Evolutionary conservation across 2,329 filamentous ascomycete species (phyloP), one percentile per base, ranked within the genome.

Genomic region (Exophiala lecanii-corni): DNA sequence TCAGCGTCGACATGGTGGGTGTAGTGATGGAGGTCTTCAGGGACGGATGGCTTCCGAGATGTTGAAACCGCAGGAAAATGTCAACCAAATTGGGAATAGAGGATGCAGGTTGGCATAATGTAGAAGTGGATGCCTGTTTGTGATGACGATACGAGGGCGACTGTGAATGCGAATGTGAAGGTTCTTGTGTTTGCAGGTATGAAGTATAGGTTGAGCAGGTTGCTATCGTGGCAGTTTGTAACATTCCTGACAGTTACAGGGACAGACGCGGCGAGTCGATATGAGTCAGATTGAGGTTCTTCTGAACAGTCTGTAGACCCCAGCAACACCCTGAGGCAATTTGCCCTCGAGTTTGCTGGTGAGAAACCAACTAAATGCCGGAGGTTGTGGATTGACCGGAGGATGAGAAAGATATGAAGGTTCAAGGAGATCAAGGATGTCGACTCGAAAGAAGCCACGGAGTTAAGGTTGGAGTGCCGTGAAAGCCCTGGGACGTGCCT

Each of bases 1-100:
- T 49, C 45, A 43, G 42, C 39, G 45, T 40, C 42, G 49, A 21
- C 49, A 51, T 51, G 36, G 21, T 46, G 39, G 21, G 26, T 17
- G 25, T 43, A 17, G 12, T 37, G 40, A 31, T 31, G 36, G 9
- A 15, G 31, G 25, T 31, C 16, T 38, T 34, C n/a, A 30, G 30
- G 34, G 33, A 42, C 33, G 35, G 31, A 12, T 12, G n/a, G n/a
- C 12, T 12, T 18, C 33, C 30, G 17, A 43, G 21, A 20, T 40
- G n/a, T 15, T 30, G 33, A 33, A 35, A 37, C 31, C 33, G 21
- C 18, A 23, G 15, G 38, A 40, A 36, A 21, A 46, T 39, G 5
- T 46, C 36, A 48, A 36, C 39, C 17, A 39, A 43, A 32, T 41
- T 20, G 33, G 39, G 32, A 26, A 28, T 23, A 20, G 39, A 28